phyloP scores from a whole-genome alignment of 2,329 filamentous ascomycete genomes.

The Aspergillus unguis region DNA sequence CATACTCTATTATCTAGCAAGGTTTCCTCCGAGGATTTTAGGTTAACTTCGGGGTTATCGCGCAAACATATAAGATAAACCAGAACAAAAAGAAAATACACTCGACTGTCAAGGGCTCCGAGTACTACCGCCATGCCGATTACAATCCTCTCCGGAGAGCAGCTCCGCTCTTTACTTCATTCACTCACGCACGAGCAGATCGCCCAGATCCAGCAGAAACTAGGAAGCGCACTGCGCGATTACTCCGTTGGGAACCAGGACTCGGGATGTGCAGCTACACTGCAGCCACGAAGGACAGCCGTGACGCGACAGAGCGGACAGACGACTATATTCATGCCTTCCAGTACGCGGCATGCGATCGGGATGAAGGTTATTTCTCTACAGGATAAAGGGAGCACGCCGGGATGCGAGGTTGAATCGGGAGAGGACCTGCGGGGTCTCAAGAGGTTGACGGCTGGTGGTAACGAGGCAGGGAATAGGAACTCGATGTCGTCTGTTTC shows the following conservation, averaged over 20 bases:
- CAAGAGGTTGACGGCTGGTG: not conserved
- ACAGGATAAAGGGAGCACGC: slow-evolving; percentile 29
- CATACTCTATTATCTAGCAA: too few relatives aligned
- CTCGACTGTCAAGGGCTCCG: not conserved
- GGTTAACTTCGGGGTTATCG: too few relatives aligned
- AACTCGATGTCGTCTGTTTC: slow-evolving; percentile 35
- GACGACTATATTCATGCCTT: slow-evolving; percentile 66
- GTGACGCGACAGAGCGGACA: slow-evolving; percentile 60
- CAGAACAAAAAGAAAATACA: not conserved
- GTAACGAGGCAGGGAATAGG: slow-evolving; percentile 15
- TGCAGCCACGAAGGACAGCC: slow-evolving; percentile 60
- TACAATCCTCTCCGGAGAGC: slow-evolving; percentile 56
- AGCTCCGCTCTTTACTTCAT: slow-evolving; percentile 55
- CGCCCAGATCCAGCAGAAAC: slow-evolving; percentile 53
- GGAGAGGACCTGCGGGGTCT: slow-evolving; percentile 17
- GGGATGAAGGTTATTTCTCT: slow-evolving; percentile 65
- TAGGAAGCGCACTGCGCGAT: slow-evolving; percentile 60
- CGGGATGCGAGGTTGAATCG: slow-evolving; percentile 35
- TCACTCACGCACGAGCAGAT: slow-evolving; percentile 57
- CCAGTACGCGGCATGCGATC: slow-evolving; percentile 56
- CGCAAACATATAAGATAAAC: not conserved
- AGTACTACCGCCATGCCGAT: slow-evolving; percentile 50
- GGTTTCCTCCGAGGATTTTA: too few relatives aligned
- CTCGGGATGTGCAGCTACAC: slow-evolving; percentile 56
- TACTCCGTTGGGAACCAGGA: slow-evolving; percentile 63